Conservation (phyloP, 345 rosid genomes). For the Nasturtium officinale region DNA sequence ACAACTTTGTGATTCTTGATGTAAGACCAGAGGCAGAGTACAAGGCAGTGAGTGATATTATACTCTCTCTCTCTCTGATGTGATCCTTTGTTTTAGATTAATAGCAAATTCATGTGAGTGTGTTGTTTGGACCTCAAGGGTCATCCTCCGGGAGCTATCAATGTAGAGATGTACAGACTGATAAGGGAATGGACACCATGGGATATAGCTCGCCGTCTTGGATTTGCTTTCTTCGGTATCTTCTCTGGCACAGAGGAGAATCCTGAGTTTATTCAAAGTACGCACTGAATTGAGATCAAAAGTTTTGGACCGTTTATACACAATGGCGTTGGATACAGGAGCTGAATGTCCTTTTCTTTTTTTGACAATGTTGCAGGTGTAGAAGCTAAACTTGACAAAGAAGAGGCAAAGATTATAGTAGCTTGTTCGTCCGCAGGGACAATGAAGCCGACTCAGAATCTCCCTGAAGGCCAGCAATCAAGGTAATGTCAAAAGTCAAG, state of each 20-base stretch:
- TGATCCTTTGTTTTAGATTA: background rate
- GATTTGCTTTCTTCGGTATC: slow-evolving; percentile 96
- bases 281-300: slow-evolving; percentile 6
- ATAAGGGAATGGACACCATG: slow-evolving; percentile 98
- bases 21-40: slow-evolving; percentile 93
- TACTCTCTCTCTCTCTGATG: background rate
- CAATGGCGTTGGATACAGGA: background rate
- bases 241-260: slow-evolving; percentile 97
- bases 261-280: slow-evolving; percentile 83
- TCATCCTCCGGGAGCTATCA: slow-evolving; percentile 89
- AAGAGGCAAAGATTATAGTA: slow-evolving; percentile 83
- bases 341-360: slow-evolving; percentile 6
- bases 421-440: slow-evolving; percentile 97
- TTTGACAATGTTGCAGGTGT: slow-evolving; percentile 53
- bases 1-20: slow-evolving; percentile 95
- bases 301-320: slow-evolving; percentile 6
- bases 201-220: slow-evolving; percentile 98
- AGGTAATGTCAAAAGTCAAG: slow-evolving; percentile 49
- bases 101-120: background rate
- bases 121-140: slow-evolving; percentile 44
- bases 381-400: slow-evolving; percentile 75
- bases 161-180: slow-evolving; percentile 88
- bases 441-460: slow-evolving; percentile 79
- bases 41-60: slow-evolving; percentile 64
- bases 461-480: slow-evolving; percentile 94